Evolutionary conservation across 2,329 filamentous ascomycete genomes (phyloP), one percentile per base, ranked within the genome.

Genomic region (Atkinsonella texensis): DNA sequence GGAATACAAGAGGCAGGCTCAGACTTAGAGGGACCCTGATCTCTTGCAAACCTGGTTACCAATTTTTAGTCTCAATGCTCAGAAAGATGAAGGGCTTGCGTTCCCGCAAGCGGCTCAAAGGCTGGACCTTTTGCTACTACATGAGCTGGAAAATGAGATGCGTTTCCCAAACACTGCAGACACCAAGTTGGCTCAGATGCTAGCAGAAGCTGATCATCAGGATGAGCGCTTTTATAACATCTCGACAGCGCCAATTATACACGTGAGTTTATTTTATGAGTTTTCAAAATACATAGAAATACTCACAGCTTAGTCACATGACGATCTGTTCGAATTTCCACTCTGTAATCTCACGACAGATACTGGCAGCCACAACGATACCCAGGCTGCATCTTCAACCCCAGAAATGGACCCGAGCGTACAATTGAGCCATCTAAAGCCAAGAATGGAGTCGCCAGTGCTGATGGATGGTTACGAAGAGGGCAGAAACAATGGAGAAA

Each of bases 21-120:
- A 48, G 39, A 38, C 38, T 20, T 45, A 46, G 39, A 49, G 50
- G 43, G 47, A 52, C 17, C 50, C 50, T 39, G 48, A 54, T 35
- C 50, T 54, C 17, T 9, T 35, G 17, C 52, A 32, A 39, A 28
- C 45, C 10, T 54, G 53, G 53, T 33, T 52, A 18, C 53, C 53
- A 11, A 47, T 52, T 42, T n/a, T 48, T 32, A 43, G 32, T 15
- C 39, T 54, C 11, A 35, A 54, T 38, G 47, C 48, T 13, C 32
- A 20, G 8, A 48, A 52, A 42, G 53, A 54, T n/a, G 53, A 52
- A 33, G 53, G 50, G 11, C 20, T 54, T 2, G 4, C 12, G 8
- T 54, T 52, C 18, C 53, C 53, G 11, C 48, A 47, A 20, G 12
- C 39, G 17, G 40, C 50, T 9, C 44, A 45, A 20, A 52, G 11